These are phyloP conservation scores for Acidiella bohemica DNA, from an alignment of 495 filamentous ascomycete genomes.

Conservation along the genomic window DNA sequence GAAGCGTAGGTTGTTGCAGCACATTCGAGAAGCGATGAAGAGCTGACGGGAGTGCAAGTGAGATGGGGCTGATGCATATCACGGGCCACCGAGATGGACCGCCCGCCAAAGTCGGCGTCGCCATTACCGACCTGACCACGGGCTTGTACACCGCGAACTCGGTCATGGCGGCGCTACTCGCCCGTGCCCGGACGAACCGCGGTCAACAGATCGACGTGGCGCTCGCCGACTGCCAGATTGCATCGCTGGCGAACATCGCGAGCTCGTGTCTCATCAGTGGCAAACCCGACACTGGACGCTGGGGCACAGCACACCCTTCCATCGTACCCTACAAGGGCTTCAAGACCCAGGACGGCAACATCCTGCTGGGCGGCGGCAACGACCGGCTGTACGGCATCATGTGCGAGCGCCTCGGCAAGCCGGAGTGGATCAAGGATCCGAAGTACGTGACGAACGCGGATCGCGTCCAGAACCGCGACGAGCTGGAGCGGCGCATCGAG, in stretches of 20 bases:
- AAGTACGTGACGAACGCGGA: slow-evolving; percentile 69
- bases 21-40: not conserved
- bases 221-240: slow-evolving; percentile 87
- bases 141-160: slow-evolving; percentile 94
- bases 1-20: slow-evolving; percentile 48
- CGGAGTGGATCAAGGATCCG: slow-evolving; percentile 65
- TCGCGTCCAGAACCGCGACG: slow-evolving; percentile 62
- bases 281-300: slow-evolving; percentile 71
- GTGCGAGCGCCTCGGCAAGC: slow-evolving; percentile 60
- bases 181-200: slow-evolving; percentile 49
- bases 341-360: slow-evolving; percentile 81
- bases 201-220: slow-evolving; percentile 90
- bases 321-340: slow-evolving; percentile 93
- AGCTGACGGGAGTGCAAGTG: slow-evolving; percentile 25
- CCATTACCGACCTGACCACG: slow-evolving; percentile 90
- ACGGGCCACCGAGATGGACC: slow-evolving; percentile 77
- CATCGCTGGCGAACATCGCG: slow-evolving; percentile 82
- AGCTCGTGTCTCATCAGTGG: slow-evolving; percentile 85
- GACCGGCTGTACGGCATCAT: slow-evolving; percentile 80
- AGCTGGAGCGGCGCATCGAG: slow-evolving; percentile 67
- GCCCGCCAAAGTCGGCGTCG: slow-evolving; percentile 93
- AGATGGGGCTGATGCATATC: slow-evolving; percentile 97
- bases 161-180: slow-evolving; percentile 85
- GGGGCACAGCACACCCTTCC: slow-evolving; percentile 95
- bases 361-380: slow-evolving; percentile 88